These are phyloP conservation scores for Coniochaeta ligniaria DNA, from an alignment of 2,329 filamentous ascomycete genomes.

Conservation along the genomic window DNA sequence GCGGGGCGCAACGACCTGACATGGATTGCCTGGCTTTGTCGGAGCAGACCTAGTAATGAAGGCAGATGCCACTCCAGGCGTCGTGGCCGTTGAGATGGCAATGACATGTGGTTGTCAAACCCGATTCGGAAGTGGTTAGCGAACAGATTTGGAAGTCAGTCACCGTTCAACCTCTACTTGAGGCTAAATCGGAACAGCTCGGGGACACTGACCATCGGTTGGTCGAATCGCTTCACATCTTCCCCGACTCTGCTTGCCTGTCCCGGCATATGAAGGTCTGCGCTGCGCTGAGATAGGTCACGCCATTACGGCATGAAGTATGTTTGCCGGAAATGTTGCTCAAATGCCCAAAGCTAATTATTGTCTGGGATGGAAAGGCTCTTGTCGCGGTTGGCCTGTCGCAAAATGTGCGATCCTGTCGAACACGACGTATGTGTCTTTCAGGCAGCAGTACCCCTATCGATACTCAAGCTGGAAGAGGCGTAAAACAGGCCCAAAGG, in stretches of 20 bases:
- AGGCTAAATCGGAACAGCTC: neutral
- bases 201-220: neutral
- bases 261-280: neutral
- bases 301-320: neutral
- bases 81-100: slow-evolving; percentile 11
- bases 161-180: slow-evolving; percentile 1
- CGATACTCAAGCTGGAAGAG: neutral
- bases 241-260: neutral
- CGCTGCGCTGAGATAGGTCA: neutral
- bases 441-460: neutral
- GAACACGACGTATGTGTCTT: neutral
- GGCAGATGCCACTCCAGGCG: neutral
- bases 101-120: slow-evolving; percentile 9
- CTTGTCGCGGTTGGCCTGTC: neutral
- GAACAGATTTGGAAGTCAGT: slow-evolving; percentile 18
- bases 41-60: neutral
- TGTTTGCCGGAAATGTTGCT: neutral
- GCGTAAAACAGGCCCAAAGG: neutral
- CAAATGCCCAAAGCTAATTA: neutral
- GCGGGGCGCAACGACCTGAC: neutral
- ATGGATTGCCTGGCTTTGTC: neutral
- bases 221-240: neutral
- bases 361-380: neutral
- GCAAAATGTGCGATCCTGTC: neutral
- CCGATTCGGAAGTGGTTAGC: slow-evolving; percentile 25